Evolutionary conservation across 192 early-diverging fungal genomes (phyloP).

Genomic region (Nowakowskiella sp.): DNA sequence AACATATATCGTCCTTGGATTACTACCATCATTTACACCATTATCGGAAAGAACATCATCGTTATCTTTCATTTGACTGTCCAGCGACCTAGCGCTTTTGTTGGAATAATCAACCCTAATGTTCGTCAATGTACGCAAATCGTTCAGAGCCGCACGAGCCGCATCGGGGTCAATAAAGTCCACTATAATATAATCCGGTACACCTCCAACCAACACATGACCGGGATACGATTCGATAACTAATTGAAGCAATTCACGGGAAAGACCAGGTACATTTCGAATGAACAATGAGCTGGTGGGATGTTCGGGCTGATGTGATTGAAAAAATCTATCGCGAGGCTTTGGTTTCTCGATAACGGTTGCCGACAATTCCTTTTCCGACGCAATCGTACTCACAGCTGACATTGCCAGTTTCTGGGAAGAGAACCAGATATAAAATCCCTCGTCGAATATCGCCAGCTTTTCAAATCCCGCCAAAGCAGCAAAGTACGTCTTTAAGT

Average conservation of each 20-base stretch:
- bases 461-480: constrained; percentile 15
- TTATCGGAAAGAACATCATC: neutral
- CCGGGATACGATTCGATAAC: neutral
- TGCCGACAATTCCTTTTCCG: constrained; percentile 10
- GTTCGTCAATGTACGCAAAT: neutral
- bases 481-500: constrained; percentile 4
- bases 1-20: constrained; percentile 8
- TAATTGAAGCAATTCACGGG: neutral
- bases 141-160: neutral
- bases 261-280: neutral
- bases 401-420: constrained; percentile 7
- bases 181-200: neutral
- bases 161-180: neutral
- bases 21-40: neutral
- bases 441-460: constrained; percentile 14
- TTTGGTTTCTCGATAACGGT: constrained; percentile 12
- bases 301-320: neutral
- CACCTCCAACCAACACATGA: neutral
- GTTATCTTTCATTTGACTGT: neutral
- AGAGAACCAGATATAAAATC: constrained; percentile 18
- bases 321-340: neutral
- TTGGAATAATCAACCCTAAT: neutral
- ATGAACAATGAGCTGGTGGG: neutral
- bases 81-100: neutral
- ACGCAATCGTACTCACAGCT: constrained; percentile 9